phyloP scores from a whole-genome alignment of 495 filamentous ascomycete genomes.

The Penicillium argentinense region DNA sequence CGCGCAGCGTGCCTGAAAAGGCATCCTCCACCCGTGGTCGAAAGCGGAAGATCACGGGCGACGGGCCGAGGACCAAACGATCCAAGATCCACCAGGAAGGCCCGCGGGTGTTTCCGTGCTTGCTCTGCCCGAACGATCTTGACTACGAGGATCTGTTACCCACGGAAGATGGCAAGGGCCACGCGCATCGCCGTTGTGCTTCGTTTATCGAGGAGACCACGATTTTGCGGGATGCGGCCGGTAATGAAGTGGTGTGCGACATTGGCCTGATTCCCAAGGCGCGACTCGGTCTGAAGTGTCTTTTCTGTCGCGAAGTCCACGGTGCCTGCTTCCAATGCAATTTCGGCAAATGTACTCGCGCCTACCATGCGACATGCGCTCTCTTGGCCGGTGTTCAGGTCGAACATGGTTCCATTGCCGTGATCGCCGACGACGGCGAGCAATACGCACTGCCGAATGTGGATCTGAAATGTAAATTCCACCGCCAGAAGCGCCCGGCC shows the following conservation, averaged over 20 bases:
- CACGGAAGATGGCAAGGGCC: slow-evolving; percentile 80
- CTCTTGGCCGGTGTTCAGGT: slow-evolving; percentile 87
- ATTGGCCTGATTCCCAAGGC: slow-evolving; percentile 80
- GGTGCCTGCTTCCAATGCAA: slow-evolving; percentile 98
- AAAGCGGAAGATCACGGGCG: slow-evolving; percentile 62
- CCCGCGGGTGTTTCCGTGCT: slow-evolving; percentile 78
- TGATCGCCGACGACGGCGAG: slow-evolving; percentile 87
- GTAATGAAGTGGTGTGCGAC: slow-evolving; percentile 71
- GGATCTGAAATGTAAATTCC: slow-evolving; percentile 91
- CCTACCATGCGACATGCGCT: slow-evolving; percentile 95
- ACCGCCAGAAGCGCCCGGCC: slow-evolving; percentile 79
- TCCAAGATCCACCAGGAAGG: slow-evolving; percentile 67
- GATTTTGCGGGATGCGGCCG: slow-evolving; percentile 66
- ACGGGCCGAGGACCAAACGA: slow-evolving; percentile 69
- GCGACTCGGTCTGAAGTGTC: slow-evolving; percentile 86
- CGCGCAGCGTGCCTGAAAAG: slow-evolving; percentile 67
- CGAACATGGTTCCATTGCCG: slow-evolving; percentile 77
- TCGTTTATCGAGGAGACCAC: slow-evolving; percentile 90
- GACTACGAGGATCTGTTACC: slow-evolving; percentile 79
- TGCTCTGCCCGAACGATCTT: slow-evolving; percentile 91
- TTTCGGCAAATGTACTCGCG: slow-evolving; percentile 86
- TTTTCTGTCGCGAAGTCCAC: slow-evolving; percentile 89
- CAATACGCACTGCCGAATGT: slow-evolving; percentile 88
- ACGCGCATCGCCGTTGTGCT: slow-evolving; percentile 85
- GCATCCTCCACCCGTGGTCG: slow-evolving; percentile 55